Conservation (phyloP, 2,329 filamentous ascomycete genomes). For the Fusarium compactum region DNA sequence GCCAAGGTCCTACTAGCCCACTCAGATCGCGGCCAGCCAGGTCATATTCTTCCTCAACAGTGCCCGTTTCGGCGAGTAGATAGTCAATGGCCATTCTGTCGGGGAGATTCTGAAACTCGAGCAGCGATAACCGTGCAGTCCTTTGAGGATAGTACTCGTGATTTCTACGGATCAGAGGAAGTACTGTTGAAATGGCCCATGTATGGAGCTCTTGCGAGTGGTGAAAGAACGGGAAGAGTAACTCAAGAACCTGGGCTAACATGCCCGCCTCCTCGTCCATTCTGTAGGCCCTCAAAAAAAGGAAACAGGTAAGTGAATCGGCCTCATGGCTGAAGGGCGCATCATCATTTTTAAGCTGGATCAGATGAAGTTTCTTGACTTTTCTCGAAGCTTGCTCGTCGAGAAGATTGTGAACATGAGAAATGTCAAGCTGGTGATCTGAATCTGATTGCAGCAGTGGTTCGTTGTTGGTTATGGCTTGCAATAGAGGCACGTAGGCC, state of each 20-base stretch:
- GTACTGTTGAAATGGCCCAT: slow-evolving; percentile 76
- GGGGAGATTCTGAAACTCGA: slow-evolving; percentile 71
- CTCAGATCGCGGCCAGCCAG: slow-evolving; percentile 73
- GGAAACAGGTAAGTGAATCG: slow-evolving; percentile 71
- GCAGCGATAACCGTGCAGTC: slow-evolving; percentile 64
- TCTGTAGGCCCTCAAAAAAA: slow-evolving; percentile 74
- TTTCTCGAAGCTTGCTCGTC: slow-evolving; percentile 74
- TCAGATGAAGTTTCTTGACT: slow-evolving; percentile 71
- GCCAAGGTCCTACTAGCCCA: slow-evolving; percentile 78
- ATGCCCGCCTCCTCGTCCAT: slow-evolving; percentile 81
- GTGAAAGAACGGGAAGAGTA: slow-evolving; percentile 76
- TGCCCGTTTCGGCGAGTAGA: slow-evolving; percentile 69
- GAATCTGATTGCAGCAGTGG: slow-evolving; percentile 56
- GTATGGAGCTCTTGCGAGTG: slow-evolving; percentile 70
- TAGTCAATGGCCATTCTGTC: slow-evolving; percentile 70
- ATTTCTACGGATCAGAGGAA: slow-evolving; percentile 76
- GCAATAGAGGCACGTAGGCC: slow-evolving; percentile 72
- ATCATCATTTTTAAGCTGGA: slow-evolving; percentile 66
- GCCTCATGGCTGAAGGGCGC: slow-evolving; percentile 61
- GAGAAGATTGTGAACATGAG: slow-evolving; percentile 68
- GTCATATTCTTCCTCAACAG: slow-evolving; percentile 53
- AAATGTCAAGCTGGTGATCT: slow-evolving; percentile 64
- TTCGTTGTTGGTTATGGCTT: slow-evolving; percentile 65
- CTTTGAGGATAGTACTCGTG: slow-evolving; percentile 75
- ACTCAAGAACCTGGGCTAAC: slow-evolving; percentile 73